These are phyloP conservation scores for Xylaria sp. DNA, from an alignment of 495 filamentous ascomycete genomes.

Conservation along the genomic window DNA sequence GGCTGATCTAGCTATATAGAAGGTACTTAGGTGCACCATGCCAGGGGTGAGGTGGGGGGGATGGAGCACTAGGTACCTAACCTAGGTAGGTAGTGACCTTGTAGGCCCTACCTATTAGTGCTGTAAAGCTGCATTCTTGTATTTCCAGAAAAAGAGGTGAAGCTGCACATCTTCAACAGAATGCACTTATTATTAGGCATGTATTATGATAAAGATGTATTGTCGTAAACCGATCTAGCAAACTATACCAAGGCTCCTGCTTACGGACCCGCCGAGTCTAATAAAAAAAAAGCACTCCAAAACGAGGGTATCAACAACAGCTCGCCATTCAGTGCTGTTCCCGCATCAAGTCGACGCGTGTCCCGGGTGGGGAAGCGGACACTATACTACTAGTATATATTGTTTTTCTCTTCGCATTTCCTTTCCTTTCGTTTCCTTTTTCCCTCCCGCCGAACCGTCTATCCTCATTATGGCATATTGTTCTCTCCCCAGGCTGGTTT, in stretches of 20 bases:
- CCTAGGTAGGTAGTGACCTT: background rate
- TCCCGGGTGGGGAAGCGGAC: background rate
- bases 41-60: too few species aligned
- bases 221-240: background rate
- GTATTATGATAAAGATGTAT: background rate
- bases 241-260: background rate
- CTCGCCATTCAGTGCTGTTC: slow-evolving; percentile 1
- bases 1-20: too few species aligned
- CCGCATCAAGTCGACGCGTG: background rate
- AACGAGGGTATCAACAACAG: slow-evolving; percentile 15
- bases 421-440: background rate
- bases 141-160: background rate
- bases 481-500: background rate
- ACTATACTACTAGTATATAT: too few species aligned
- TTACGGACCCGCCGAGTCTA: slow-evolving; percentile 4
- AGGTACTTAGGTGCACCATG: too few species aligned
- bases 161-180: background rate
- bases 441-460: too few species aligned
- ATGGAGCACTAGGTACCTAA: too few species aligned
- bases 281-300: background rate
- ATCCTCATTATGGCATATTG: background rate
- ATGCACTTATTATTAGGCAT: background rate
- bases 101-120: too few species aligned
- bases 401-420: background rate
- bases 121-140: background rate